phyloP scores from a whole-genome alignment of 441 rosid genomes.

The Gossypium schwendimanii region DNA sequence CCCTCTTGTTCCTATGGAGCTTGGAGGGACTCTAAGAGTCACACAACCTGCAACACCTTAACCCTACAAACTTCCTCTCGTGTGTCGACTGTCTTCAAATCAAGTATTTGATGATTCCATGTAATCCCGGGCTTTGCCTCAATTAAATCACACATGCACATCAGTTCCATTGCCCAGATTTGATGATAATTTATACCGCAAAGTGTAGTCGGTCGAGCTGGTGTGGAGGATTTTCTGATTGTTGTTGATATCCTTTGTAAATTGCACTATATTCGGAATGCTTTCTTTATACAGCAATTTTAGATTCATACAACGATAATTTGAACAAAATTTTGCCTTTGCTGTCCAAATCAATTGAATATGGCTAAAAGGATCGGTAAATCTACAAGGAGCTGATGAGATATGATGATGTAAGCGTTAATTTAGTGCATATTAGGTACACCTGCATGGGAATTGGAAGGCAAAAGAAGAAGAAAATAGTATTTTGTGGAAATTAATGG shows the following conservation, averaged over 20 bases:
- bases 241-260: slow-evolving; percentile 19
- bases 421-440: neutral
- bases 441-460: neutral
- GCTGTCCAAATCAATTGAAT: neutral
- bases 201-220: neutral
- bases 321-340: neutral
- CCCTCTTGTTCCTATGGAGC: slow-evolving; percentile 74
- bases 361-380: neutral
- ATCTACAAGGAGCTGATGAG: neutral
- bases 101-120: slow-evolving; percentile 5
- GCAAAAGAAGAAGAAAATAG: neutral
- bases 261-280: slow-evolving; percentile 6
- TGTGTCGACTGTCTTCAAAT: neutral
- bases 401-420: neutral
- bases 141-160: slow-evolving; percentile 2
- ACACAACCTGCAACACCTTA: slow-evolving; percentile 24
- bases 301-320: neutral
- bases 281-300: neutral
- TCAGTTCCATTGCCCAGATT: neutral
- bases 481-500: neutral
- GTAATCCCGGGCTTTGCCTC: neutral
- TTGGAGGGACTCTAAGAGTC: slow-evolving; percentile 76
- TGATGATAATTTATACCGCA: neutral
- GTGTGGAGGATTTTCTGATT: neutral
- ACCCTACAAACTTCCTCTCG: neutral